Conservation (phyloP, 345 rosid genomes). For the Citrus medica region DNA sequence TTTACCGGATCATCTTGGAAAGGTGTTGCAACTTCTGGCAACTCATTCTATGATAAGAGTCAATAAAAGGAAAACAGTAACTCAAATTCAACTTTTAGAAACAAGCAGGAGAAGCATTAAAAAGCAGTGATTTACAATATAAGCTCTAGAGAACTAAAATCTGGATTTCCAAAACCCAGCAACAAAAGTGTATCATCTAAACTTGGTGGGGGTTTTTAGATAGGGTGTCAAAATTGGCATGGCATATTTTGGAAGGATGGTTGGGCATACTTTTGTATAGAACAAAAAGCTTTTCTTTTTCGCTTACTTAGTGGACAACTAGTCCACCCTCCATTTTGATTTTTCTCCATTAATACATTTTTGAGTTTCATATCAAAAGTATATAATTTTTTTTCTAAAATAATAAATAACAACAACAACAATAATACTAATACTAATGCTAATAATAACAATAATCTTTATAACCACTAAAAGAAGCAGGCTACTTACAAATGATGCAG, state of each 20-base stretch:
- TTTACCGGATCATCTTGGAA: constrained; percentile 81
- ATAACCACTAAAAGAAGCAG: constrained; percentile 10
- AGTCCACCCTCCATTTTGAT: too few relatives aligned
- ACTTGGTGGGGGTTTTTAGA: not conserved
- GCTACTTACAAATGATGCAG: constrained; percentile 66
- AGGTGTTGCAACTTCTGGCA: constrained; percentile 64
- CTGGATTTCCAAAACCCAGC: not conserved
- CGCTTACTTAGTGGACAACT: too few relatives aligned
- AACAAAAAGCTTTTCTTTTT: too few relatives aligned
- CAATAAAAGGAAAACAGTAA: constrained; percentile 11
- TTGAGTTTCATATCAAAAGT: too few relatives aligned
- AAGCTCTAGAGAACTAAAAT: not conserved
- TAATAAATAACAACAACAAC: too few relatives aligned
- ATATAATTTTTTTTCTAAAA: too few relatives aligned
- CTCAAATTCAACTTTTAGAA: not conserved
- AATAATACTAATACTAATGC: too few relatives aligned
- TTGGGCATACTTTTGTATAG: too few relatives aligned
- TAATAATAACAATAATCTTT: too few relatives aligned
- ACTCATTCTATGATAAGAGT: constrained; percentile 41
- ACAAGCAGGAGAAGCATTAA: not conserved
- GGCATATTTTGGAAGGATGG: too few relatives aligned
- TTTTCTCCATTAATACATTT: too few relatives aligned
- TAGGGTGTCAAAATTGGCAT: not conserved
- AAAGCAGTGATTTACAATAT: not conserved
- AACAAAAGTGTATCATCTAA: constrained; percentile 2